Evolutionary conservation across 257 asterid genomes (phyloP).

Genomic region (Nicotiana tabacum): DNA sequence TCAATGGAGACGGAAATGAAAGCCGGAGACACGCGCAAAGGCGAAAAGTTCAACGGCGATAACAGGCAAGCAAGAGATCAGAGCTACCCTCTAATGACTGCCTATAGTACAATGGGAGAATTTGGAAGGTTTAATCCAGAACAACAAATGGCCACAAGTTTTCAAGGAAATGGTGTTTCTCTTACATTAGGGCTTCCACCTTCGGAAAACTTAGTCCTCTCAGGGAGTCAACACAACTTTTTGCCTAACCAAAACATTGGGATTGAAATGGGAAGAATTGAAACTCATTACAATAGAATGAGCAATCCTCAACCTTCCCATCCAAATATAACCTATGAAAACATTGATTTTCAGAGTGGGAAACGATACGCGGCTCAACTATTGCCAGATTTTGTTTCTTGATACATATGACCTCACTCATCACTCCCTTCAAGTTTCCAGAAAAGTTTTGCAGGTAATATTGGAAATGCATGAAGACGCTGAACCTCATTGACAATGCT

Average conservation of each 20-base stretch:
- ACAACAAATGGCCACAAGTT: constrained; percentile 19
- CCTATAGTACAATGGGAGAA: constrained; percentile 18
- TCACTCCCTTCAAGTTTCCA: too few species aligned
- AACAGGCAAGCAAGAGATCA: constrained; percentile 22
- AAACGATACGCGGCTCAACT: constrained; percentile 75
- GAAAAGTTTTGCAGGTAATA: neutral
- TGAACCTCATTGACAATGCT: neutral
- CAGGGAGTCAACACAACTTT: constrained; percentile 56
- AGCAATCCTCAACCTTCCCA: constrained; percentile 36
- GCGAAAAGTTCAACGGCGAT: neutral
- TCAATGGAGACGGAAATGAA: constrained; percentile 28
- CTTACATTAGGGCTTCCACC: constrained; percentile 87
- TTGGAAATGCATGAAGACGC: neutral
- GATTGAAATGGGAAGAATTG: constrained; percentile 43
- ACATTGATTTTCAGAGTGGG: constrained; percentile 59
- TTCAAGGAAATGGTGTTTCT: constrained; percentile 35
- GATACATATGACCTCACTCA: neutral
- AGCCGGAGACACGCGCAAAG: constrained; percentile 12
- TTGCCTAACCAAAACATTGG: constrained; percentile 54
- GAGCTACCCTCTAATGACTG: constrained; percentile 19
- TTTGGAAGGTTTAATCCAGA: constrained; percentile 27
- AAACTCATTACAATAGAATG: constrained; percentile 34
- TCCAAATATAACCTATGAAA: constrained; percentile 52
- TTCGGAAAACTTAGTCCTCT: constrained; percentile 62
- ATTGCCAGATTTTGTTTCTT: constrained; percentile 82